Evolutionary conservation across 2,329 filamentous ascomycete species (phyloP), one percentile per base, ranked within the genome.

Genomic region (Rhexocercosporidium sp.): DNA sequence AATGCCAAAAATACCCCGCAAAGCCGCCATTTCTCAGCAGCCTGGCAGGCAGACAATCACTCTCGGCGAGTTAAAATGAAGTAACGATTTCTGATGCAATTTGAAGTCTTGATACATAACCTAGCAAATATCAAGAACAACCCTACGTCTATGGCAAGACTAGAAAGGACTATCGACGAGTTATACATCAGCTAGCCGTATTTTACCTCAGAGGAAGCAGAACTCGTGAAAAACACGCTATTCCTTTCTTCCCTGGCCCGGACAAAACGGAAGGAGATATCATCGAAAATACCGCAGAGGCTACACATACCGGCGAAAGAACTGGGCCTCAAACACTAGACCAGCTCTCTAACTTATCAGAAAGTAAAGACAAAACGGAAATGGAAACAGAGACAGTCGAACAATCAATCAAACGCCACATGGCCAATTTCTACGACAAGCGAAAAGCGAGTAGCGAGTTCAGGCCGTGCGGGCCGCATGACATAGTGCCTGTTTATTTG

Each of bases 181-280:
- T 65, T 76, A 6, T 75, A 77, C 59, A 75, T 77, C 49, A 74
- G 74, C 67, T 56, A 8, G 29, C 74, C 74, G 1, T 75, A 77
- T 59, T 76, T 77, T 65, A 66, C 71, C n/a, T 53, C 67, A 3
- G 65, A 67, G 11, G 71, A 76, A 63, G 73, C 72, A 16, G 51
- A 16, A 11, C 59, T 62, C 3, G 69, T 76, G 14, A 74, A 69
- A 60, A 54, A 49, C 29, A 69, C 73, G 12, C 34, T 69, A 11
- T 75, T 16, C 60, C 51, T 16, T 31, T 34, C 14, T 54, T 64
- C 16, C 56, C 49, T 20, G 20, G 2, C 18, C 64, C 66, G 37
- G 66, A 59, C 25, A 61, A 67, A 61, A 66, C 64, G 12, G 68
- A 70, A 57, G 63, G 64, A 27, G 64, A 70, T 20, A 27, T 18